Percentiles rank a stretch among this genome's conserved stretches.
Conservation (phyloP, 2,329 filamentous ascomycete genomes). For the Aspergillus calidoustus region DNA sequence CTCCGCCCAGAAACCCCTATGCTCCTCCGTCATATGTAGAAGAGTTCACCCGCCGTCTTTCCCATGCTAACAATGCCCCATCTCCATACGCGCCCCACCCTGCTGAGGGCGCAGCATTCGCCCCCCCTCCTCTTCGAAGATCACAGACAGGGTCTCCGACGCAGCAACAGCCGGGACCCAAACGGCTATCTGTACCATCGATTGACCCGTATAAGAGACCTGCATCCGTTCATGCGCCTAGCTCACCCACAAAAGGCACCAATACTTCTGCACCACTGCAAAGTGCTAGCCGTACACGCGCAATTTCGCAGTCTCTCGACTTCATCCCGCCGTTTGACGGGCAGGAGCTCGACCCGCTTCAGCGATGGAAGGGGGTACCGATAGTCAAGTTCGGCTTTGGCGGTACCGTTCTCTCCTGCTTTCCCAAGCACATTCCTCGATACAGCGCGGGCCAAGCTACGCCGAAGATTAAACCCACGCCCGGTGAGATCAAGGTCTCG, state of each 20-base stretch:
- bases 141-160: conserved; percentile 65
- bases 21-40: conserved; percentile 38
- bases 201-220: conserved; percentile 57
- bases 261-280: conserved; percentile 43
- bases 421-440: conserved; percentile 85
- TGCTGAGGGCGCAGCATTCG: conserved; percentile 32
- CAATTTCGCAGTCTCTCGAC: conserved; percentile 55
- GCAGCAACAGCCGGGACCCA: conserved; percentile 55
- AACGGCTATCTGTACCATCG: conserved; percentile 43
- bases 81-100: conserved; percentile 28
- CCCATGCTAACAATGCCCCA: conserved; percentile 24
- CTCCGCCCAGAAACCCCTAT: conserved; percentile 37
- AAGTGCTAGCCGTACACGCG: conserved; percentile 40
- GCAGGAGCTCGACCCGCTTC: conserved; percentile 70
- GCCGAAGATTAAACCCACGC: conserved; percentile 79
- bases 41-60: conserved; percentile 37
- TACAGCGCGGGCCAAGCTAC: conserved; percentile 75
- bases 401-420: conserved; percentile 79
- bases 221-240: conserved; percentile 58
- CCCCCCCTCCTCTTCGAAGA: conserved; percentile 46
- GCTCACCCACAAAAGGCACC: conserved; percentile 43
- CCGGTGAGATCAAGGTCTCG: conserved; percentile 80
- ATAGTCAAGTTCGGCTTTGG: conserved; percentile 88
- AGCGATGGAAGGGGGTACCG: conserved; percentile 89
- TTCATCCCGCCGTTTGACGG: conserved; percentile 63